Base-by-base conservation (phyloP, 164 flowering plant genomes). In the Stephania yunnanensis region DNA sequence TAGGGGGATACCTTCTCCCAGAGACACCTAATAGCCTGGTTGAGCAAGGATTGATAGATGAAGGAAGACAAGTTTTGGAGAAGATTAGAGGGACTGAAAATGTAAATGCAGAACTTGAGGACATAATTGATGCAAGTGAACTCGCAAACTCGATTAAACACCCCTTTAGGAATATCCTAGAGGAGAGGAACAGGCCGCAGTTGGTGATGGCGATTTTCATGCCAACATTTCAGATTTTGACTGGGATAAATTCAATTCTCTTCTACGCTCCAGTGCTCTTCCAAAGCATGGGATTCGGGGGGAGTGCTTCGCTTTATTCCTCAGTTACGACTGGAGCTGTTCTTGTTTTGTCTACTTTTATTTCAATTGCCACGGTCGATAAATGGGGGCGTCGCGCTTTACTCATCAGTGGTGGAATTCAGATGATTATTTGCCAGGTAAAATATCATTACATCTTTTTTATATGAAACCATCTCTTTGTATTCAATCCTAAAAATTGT, bases 11-110 rank as follows among this genome's bases (percentile, higher is more conserved):
- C 30, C 75, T 93, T 52, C 87, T 95, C 20, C 95, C 97, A 0
- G 98, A 95, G 80, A 95, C 97, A 11, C 99, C 97, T 22, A 95
- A 95, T 85, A 89, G 99, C 83, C 82, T 95, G 42, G 81, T 95
- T 1, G 95, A 95, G 71, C 83, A 85, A 12, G 97, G 97, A 55
- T 11, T 5, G 0, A 77, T 44, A 22, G 92, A 87, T 1, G 68
- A 82, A 75, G 99, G 97, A 12, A 80, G 84, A 73, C 29, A 30
- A 52, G 81, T 90, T 73, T 85, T 95, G 0, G 91, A 87, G 69
- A 90, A 80, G 68, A 89, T 92, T 46, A 83, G 97, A 81, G 98
- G 98, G 53, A 91, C 94, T 2, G 30, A 77, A 0, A 70, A 92
- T 46, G 91, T 95, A 0, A 64, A 72, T 73, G 98, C 98, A 11